A percentile compares a stretch with the other conserved stretches of the same genome.
Evolutionary conservation across 345 rosid genomes (phyloP).

Genomic region (Dipteronia sinensis): DNA sequence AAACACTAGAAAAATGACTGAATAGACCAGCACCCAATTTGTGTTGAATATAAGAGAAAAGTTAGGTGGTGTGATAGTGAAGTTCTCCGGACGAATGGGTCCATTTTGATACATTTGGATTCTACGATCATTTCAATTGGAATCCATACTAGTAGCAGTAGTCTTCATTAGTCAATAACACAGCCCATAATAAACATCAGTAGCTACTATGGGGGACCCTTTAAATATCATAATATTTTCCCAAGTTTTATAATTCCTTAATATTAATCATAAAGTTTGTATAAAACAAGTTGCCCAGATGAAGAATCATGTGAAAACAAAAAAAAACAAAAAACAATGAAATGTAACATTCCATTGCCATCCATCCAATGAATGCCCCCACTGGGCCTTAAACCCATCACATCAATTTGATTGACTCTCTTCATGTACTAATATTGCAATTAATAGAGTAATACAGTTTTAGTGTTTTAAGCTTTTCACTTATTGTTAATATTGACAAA

Average conservation of each 20-base stretch:
- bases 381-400: slow-evolving; percentile 11
- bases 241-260: not conserved
- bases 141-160: not conserved
- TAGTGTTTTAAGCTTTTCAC: too few relatives aligned
- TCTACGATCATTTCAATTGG: slow-evolving; percentile 22
- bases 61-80: slow-evolving; percentile 27
- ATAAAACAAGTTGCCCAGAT: not conserved
- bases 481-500: not conserved
- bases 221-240: not conserved
- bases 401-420: slow-evolving; percentile 33
- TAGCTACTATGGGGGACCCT: not conserved
- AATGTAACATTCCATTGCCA: not conserved
- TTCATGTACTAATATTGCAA: slow-evolving; percentile 21
- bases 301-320: too few relatives aligned
- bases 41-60: slow-evolving; percentile 16
- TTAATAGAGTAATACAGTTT: not conserved
- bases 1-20: not conserved
- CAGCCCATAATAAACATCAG: not conserved
- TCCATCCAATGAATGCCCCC: not conserved
- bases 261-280: not conserved
- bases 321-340: not conserved
- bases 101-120: slow-evolving; percentile 19
- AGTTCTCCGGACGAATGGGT: slow-evolving; percentile 21
- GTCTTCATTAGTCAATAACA: slow-evolving; percentile 14
- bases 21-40: slow-evolving; percentile 25